These are phyloP conservation scores for Aspergillus sp. DNA, from an alignment of 2,329 filamentous ascomycete species.

Conservation along the genomic window DNA sequence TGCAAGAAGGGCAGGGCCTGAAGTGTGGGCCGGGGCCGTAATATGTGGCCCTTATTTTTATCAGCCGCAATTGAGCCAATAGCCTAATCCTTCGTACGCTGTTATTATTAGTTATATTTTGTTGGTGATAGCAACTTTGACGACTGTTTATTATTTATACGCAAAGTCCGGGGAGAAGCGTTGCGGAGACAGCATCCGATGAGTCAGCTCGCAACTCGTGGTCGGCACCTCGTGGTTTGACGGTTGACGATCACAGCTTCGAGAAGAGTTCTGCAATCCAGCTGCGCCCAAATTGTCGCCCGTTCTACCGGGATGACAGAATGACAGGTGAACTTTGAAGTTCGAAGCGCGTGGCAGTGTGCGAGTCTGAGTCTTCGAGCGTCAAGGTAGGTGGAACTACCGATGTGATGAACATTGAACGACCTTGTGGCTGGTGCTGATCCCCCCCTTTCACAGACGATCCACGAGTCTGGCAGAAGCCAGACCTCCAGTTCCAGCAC, in stretches of 20 bases:
- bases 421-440: conserved; percentile 8
- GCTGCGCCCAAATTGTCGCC: neutral
- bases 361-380: no score
- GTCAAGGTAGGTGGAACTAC: neutral
- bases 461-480: conserved; percentile 1
- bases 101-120: no score
- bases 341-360: neutral
- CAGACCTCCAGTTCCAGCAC: neutral
- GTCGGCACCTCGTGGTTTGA: neutral
- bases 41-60: neutral
- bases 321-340: neutral
- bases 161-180: neutral
- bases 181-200: neutral
- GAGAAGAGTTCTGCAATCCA: neutral
- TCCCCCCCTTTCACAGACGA: conserved; percentile 9
- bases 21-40: conserved; percentile 26
- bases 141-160: no score
- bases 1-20: conserved; percentile 30
- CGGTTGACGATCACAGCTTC: neutral
- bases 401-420: neutral
- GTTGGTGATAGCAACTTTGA: no score
- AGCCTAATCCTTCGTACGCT: neutral
- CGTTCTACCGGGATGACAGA: neutral
- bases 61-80: neutral
- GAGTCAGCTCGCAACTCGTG: neutral